phyloP scores from a whole-genome alignment of 352 stramenopile genomes.

The Lagenidium giganteum region DNA sequence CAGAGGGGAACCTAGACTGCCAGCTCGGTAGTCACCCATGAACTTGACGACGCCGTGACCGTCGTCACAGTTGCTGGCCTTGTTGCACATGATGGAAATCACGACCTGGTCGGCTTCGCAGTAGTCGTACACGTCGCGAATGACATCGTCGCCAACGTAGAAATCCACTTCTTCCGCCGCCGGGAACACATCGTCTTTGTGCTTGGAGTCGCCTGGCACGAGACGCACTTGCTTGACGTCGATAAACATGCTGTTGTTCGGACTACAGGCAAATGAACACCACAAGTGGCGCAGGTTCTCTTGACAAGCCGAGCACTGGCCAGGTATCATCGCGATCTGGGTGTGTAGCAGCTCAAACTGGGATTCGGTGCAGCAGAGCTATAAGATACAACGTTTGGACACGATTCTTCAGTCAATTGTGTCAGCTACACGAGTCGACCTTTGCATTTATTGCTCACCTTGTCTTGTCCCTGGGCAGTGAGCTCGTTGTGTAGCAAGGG shows the following conservation, averaged over 20 bases:
- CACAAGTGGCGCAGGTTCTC: constrained; percentile 63
- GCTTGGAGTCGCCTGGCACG: constrained; percentile 32
- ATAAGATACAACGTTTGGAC: too few relatives aligned
- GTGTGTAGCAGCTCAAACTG: constrained; percentile 52
- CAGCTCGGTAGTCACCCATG: constrained; percentile 60
- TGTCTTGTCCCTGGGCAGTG: constrained; percentile 26
- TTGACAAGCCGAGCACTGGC: constrained; percentile 52
- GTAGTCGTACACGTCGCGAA: constrained; percentile 63
- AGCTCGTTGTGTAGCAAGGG: constrained; percentile 54
- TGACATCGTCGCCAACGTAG: constrained; percentile 55
- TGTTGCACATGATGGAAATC: constrained; percentile 48
- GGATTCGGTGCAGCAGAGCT: constrained; percentile 54
- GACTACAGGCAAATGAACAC: constrained; percentile 59
- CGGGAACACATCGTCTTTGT: constrained; percentile 31
- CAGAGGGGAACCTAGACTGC: constrained; percentile 51
- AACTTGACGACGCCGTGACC: constrained; percentile 48
- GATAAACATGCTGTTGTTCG: constrained; percentile 60
- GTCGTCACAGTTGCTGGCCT: constrained; percentile 42
- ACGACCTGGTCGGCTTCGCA: constrained; percentile 47
- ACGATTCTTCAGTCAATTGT: too few relatives aligned
- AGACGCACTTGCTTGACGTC: constrained; percentile 49
- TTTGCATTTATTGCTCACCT: too few relatives aligned
- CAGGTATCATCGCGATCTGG: constrained; percentile 54
- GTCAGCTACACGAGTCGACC: too few relatives aligned
- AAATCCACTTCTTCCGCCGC: constrained; percentile 52